Evolutionary conservation across 2,329 filamentous ascomycete species (phyloP).

Genomic region (Leptographium wingfieldii): DNA sequence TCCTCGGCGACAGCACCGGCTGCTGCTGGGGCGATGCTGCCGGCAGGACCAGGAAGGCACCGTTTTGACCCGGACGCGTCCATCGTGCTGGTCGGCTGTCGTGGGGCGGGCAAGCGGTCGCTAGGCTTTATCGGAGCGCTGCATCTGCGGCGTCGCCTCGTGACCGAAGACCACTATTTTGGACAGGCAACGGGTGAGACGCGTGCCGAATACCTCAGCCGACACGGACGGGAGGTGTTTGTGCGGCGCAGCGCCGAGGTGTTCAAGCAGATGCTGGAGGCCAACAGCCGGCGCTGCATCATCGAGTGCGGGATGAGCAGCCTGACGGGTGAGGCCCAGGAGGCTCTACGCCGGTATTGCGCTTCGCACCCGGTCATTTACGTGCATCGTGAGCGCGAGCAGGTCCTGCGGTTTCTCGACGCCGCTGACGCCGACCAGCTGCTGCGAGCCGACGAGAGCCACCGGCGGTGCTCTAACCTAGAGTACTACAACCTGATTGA

Average conservation of each 20-base stretch:
- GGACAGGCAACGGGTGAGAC: constrained; percentile 49
- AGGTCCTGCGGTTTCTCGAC: constrained; percentile 46
- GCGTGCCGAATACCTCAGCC: constrained; percentile 45
- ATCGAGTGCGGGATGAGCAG: constrained; percentile 58
- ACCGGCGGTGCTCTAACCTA: constrained; percentile 53
- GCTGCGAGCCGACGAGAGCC: constrained; percentile 39
- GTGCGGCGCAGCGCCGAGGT: constrained; percentile 48
- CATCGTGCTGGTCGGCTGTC: constrained; percentile 57
- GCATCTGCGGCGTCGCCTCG: constrained; percentile 50
- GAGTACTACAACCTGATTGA: constrained; percentile 59
- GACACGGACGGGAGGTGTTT: constrained; percentile 49
- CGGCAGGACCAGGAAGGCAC: constrained; percentile 16
- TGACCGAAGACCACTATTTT: constrained; percentile 58
- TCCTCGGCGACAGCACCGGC: background rate
- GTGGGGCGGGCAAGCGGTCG: constrained; percentile 59
- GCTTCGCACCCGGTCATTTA: constrained; percentile 58
- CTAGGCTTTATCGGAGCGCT: constrained; percentile 61
- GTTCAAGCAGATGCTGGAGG: constrained; percentile 46
- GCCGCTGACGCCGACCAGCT: constrained; percentile 42
- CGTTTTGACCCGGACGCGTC: constrained; percentile 48
- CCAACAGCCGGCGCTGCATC: constrained; percentile 47
- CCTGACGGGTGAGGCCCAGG: constrained; percentile 46
- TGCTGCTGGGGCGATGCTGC: background rate
- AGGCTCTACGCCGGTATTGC: constrained; percentile 44
- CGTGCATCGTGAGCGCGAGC: constrained; percentile 51